A percentile compares a stretch with the other conserved stretches of the same genome.
These are phyloP conservation scores for Suhomyces terraborum DNA, from an alignment of 1,139 yeast species.

Conservation along the genomic window DNA sequence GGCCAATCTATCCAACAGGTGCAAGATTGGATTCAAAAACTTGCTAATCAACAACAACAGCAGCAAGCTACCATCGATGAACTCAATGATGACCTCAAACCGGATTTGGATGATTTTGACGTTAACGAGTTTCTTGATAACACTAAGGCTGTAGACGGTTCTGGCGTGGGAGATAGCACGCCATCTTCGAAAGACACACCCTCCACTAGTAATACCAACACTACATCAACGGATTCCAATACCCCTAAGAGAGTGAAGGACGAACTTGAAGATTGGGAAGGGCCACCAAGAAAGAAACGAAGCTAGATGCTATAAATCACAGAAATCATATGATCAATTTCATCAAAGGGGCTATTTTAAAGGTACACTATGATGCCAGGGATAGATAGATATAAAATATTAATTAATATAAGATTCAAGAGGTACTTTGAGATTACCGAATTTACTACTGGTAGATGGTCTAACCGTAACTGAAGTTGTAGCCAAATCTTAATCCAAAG, in stretches of 20 bases:
- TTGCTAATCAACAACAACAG: constrained; percentile 42
- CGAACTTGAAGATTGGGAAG: constrained; percentile 4
- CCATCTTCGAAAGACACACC: background rate
- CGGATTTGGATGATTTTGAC: constrained; percentile 38
- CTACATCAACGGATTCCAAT: background rate
- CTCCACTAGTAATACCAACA: background rate
- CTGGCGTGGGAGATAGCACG: background rate
- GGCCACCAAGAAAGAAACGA: constrained; percentile 6
- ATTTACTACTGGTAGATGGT: too few species aligned
- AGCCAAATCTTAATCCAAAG: too few species aligned
- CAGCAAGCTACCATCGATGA: constrained; percentile 25
- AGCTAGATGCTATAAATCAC: too few species aligned
- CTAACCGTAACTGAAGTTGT: too few species aligned
- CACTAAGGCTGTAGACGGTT: constrained; percentile 1
- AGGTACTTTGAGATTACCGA: too few species aligned
- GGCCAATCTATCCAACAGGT: constrained; percentile 60
- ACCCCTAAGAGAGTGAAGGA: background rate
- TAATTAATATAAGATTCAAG: too few species aligned
- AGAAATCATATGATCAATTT: too few species aligned
- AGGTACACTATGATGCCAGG: background rate
- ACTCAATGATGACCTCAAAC: constrained; percentile 17
- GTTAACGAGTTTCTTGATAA: constrained; percentile 39
- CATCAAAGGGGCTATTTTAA: too few species aligned
- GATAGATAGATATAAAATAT: too few species aligned
- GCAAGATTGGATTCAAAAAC: constrained; percentile 57